Base-by-base conservation (phyloP, 345 rosid genomes). In the Combretum micranthum region DNA sequence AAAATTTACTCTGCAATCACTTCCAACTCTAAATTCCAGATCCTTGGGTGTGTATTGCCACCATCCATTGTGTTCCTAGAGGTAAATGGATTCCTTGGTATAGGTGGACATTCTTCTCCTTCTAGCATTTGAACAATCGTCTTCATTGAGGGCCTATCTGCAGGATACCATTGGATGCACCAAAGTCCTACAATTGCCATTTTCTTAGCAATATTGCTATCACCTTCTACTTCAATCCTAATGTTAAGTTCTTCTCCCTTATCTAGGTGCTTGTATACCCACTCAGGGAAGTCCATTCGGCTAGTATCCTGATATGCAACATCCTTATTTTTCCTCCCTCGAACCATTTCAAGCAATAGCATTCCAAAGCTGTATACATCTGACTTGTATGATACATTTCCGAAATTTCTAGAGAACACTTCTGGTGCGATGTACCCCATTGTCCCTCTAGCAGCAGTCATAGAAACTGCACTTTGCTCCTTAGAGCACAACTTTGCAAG, bases 301-400 rank as follows among this genome's bases (percentile, higher is more conserved):
- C 66, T 67, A 20, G 55, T 22, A 6, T 61, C 23, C 46, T 61
- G 60, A 0, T 32, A 37, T 9, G 19, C n/a, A 8, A 42, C 64
- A 22, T 50, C 45, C 32, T 32, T 25, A 23, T 60, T 59, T 42
- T 12, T 56, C 50, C 68, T 66, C 20, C 63, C 56, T 20, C 71
- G 57, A 0, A 57, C 67, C 67, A 71, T 61, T 49, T 71, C 75
- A 37, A 71, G 21, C 19, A 71, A 42, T 47, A 66, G 21, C 59
- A 71, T 66, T 16, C 75, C 71, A 13, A 60, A 71, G 50, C 67
- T 65, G 17, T 64, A 70, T 20, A 64, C 57, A 20, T 64, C 69
- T 0, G 52, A 47, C 45, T 65, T 65, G 15, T 61, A 59, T 12
- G 69, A 57, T 15, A 65, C 37, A 8, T 51, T 47, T 13, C 61